phyloP scores from a whole-genome alignment of 257 asterid species.

The Phtheirospermum japonicum region DNA sequence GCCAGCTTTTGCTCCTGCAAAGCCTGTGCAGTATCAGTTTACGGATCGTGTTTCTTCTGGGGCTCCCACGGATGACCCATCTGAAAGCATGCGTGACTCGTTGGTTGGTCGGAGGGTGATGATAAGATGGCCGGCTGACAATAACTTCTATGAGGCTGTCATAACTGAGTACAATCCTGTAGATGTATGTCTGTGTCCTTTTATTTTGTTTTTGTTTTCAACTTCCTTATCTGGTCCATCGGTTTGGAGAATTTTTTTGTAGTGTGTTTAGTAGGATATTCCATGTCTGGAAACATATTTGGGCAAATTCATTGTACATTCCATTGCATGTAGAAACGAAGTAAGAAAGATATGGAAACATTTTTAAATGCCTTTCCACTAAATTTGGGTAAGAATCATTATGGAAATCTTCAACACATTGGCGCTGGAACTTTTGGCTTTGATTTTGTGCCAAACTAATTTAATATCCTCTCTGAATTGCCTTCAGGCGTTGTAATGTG shows the following conservation, averaged over 20 bases:
- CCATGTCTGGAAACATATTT: constrained; percentile 17
- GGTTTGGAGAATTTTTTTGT: constrained; percentile 21
- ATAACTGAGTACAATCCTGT: constrained; percentile 67
- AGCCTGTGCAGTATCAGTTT: constrained; percentile 57
- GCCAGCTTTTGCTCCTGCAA: constrained; percentile 41
- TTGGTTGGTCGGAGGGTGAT: constrained; percentile 89
- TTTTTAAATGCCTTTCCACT: background rate
- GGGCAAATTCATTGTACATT: background rate
- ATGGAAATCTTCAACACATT: constrained; percentile 10
- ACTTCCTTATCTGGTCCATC: constrained; percentile 11
- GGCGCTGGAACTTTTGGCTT: background rate
- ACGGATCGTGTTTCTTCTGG: constrained; percentile 56
- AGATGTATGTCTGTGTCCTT: constrained; percentile 52
- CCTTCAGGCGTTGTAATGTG: constrained; percentile 10
- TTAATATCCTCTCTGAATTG: background rate
- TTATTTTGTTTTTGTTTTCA: background rate
- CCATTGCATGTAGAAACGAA: constrained; percentile 3
- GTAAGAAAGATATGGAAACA: background rate
- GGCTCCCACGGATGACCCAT: constrained; percentile 47
- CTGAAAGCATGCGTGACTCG: constrained; percentile 55
- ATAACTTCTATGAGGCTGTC: constrained; percentile 87
- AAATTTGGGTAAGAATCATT: constrained; percentile 9
- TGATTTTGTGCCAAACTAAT: background rate
- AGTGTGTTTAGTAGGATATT: constrained; percentile 16
- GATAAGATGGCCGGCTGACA: constrained; percentile 92